Base-by-base conservation (phyloP, 2,329 filamentous ascomycete genomes). In the Fusarium subtropicale region DNA sequence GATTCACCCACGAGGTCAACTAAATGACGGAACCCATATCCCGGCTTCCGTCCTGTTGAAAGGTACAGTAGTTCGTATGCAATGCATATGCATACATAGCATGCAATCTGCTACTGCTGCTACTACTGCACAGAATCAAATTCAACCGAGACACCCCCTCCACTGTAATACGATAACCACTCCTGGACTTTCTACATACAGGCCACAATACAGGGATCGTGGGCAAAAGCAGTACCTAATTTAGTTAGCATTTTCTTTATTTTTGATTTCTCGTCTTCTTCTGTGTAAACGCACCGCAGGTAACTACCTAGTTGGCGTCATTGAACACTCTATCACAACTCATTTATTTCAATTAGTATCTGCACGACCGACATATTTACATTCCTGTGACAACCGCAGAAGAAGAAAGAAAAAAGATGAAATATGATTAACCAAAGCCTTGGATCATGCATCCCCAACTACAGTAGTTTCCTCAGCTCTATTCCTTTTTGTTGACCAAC, bases 361-460 rank as follows among this genome's bases (percentile, higher is more conserved):
- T 56, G 31, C 44, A 46, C 13, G n/a, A 42, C 30, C 44, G 36
- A 31, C 34, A 18, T 30, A 30, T 59, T 51, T 44, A 20, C 60
- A 64, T 63, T 64, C 59, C 60, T 62, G 20, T 26, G 39, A 47
- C 24, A 38, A 47, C 26, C 15, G 31, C 22, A 28, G 26, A 63
- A 52, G 30, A 48, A 34, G 39, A 46, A 36, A 30, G 28, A n/a
- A 42, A 38, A 53, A n/a, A n/a, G 13, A 34, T 16, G 34, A 44
- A 22, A 34, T 22, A 39, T 58, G 33, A 42, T 33, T 18, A 31
- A 22, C 42, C n/a, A 36, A 36, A 18, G 36, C 33, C 33, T 50
- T 45, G 26, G 53, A 16, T 41, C 31, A 39, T 66, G 47, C 47
- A 31, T 13, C 38, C 24, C 16, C 20, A 36, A 36, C 31, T 16